These are phyloP conservation scores for Zychaea mexicana DNA, from an alignment of 371 early-diverging fungal genomes.

Conservation along the genomic window DNA sequence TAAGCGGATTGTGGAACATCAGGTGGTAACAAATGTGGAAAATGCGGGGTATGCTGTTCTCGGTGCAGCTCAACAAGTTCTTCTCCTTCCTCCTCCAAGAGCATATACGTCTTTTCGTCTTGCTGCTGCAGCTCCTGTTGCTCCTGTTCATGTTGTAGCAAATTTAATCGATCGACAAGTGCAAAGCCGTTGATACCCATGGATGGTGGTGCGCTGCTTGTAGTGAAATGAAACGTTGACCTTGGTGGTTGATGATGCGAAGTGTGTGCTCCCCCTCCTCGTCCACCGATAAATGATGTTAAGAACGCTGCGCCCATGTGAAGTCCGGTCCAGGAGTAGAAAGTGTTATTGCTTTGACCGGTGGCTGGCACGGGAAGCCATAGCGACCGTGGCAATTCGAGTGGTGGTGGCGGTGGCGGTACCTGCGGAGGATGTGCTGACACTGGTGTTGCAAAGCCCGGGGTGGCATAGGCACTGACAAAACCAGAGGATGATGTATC, in stretches of 20 bases:
- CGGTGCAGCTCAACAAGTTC: background rate
- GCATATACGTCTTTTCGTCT: background rate
- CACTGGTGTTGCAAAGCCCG: slow-evolving; percentile 9
- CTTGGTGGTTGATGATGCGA: background rate
- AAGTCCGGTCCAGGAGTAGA: slow-evolving; percentile 29
- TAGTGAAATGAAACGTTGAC: background rate
- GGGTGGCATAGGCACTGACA: slow-evolving; percentile 6
- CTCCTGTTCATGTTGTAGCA: slow-evolving; percentile 12
- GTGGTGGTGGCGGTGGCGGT: background rate
- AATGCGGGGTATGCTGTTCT: slow-evolving; percentile 25
- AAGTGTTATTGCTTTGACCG: background rate
- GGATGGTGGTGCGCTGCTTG: background rate
- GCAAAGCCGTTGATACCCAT: slow-evolving; percentile 14
- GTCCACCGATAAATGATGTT: slow-evolving; percentile 30
- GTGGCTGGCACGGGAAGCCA: background rate
- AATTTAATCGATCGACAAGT: slow-evolving; percentile 9
- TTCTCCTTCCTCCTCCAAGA: slow-evolving; percentile 4
- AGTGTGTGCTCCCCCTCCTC: background rate
- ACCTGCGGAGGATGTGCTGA: background rate
- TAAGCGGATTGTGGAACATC: slow-evolving; percentile 43
- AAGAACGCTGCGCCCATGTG: slow-evolving; percentile 45
- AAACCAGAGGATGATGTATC: background rate
- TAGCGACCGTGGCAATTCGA: slow-evolving; percentile 1
- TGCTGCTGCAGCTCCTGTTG: background rate
- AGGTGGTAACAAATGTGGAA: slow-evolving; percentile 44